Conservation (phyloP, 225 moss, liverwort and hornwort genomes). For the Pseudisothecium myosuroides region DNA sequence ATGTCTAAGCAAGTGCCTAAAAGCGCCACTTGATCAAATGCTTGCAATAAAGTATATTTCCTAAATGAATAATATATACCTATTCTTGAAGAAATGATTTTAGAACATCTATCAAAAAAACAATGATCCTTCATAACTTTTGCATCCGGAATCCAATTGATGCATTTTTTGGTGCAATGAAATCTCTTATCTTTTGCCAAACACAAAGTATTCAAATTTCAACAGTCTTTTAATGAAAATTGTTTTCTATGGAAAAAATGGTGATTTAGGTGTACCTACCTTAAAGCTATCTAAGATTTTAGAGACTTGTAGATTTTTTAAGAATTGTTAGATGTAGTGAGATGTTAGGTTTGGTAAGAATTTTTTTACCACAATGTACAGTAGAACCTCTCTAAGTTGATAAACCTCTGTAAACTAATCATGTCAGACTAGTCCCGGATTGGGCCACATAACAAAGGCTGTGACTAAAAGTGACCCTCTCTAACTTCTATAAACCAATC, state of each 20-base stretch:
- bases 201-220: no score
- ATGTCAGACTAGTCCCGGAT: no score
- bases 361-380: neutral
- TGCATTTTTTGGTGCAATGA: neutral
- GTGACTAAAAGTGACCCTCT: no score
- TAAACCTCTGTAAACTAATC: no score
- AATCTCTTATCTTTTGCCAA: neutral
- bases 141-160: neutral
- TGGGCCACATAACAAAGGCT: no score
- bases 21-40: neutral
- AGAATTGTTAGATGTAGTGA: neutral
- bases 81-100: neutral
- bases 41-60: neutral
- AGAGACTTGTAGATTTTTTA: neutral
- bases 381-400: no score
- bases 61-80: neutral
- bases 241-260: accelerated
- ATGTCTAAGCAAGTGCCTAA: neutral
- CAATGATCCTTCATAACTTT: neutral
- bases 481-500: no score
- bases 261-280: accelerated
- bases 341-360: neutral
- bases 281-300: neutral
- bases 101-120: neutral
- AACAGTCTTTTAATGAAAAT: accelerated